Percentiles rank a stretch among this genome's conserved stretches.
phyloP scores from a whole-genome alignment of 139 green algal species.

The Spirogloea muscicola region DNA sequence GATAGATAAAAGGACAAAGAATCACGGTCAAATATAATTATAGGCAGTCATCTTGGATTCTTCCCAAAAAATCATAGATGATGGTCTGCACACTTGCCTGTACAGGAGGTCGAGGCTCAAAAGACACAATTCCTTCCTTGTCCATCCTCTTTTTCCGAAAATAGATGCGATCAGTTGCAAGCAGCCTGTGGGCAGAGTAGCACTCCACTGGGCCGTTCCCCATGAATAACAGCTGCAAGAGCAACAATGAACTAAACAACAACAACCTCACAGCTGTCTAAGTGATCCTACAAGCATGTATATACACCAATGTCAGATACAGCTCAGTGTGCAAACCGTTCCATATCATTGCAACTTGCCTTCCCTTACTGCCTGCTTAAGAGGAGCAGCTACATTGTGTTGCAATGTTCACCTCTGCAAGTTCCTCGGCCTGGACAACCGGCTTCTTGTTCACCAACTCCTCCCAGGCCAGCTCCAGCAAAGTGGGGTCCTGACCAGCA shows the following conservation, averaged over 20 bases:
- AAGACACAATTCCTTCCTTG: neutral
- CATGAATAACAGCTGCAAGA: constrained; percentile 17
- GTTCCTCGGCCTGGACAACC: constrained; percentile 7
- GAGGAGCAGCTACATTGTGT: neutral
- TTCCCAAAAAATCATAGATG: no score
- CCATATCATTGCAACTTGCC: no score
- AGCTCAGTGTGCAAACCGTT: neutral
- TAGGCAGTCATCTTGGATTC: no score
- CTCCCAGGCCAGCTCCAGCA: constrained; percentile 38
- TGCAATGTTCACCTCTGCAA: constrained; percentile 15
- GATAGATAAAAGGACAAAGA: no score
- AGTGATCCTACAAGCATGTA: neutral
- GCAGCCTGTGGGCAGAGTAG: constrained; percentile 22
- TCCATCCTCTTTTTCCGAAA: constrained; percentile 19
- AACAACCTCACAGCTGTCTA: neutral
- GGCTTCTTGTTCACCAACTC: constrained; percentile 17
- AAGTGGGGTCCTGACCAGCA: constrained; percentile 12
- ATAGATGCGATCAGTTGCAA: constrained; percentile 21
- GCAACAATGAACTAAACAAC: neutral
- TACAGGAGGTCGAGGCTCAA: constrained; percentile 28
- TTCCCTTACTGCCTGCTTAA: neutral
- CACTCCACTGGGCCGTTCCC: constrained; percentile 1
- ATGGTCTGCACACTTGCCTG: no score
- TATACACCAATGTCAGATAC: neutral
- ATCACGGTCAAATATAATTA: no score